Evolutionary conservation across 2,329 filamentous ascomycete species (phyloP), one percentile per base, ranked within the genome.

Genomic region (Pseudofabraea citricarpa): DNA sequence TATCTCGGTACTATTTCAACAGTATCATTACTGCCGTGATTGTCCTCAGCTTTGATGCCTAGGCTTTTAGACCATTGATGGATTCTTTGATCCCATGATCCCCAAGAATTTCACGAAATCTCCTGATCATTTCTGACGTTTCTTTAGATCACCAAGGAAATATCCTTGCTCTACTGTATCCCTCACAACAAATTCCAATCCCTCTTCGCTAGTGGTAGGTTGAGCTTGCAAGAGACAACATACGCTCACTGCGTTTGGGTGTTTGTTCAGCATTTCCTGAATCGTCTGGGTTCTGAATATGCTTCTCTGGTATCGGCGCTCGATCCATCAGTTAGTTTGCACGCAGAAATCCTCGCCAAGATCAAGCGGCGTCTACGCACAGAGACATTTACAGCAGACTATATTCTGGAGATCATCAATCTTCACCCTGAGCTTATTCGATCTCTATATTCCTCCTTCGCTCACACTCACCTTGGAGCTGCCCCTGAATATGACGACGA

Each of bases 221-320:
- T 98, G 52, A 96, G 90, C 61, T 74, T 98, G 40, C 93, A 98
- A 65, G 93, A 98, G 70, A 90, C 91, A 10, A 90, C 96, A 58
- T 98, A 98, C 63, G 90, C 90, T 21, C 93, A 98, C 70, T 95
- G 88, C 63, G 88, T 94, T 6, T 96, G 91, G 87, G 90, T 97
- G 23, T 98, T 96, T 60, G 86, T 96, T 27, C 90, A 95, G 61
- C 93, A 98, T 68, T 98, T 98, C 77, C 75, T 98, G 56, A 98
- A 98, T 72, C 85, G 93, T 51, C 77, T 98, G 15, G 91, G 81
- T 15, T 86, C 88, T 23, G 93, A 98, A 66, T 98, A 97, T 64
- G 85, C 82, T 12, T 93, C 91, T 4, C 75, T 98, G 31, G 81
- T 84, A 6, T 83, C 89, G 40, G 79, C 94, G 8, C 69, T 98